Conservation (phyloP, 371 early-diverging fungal genomes). For the Catenaria anguillulae region DNA sequence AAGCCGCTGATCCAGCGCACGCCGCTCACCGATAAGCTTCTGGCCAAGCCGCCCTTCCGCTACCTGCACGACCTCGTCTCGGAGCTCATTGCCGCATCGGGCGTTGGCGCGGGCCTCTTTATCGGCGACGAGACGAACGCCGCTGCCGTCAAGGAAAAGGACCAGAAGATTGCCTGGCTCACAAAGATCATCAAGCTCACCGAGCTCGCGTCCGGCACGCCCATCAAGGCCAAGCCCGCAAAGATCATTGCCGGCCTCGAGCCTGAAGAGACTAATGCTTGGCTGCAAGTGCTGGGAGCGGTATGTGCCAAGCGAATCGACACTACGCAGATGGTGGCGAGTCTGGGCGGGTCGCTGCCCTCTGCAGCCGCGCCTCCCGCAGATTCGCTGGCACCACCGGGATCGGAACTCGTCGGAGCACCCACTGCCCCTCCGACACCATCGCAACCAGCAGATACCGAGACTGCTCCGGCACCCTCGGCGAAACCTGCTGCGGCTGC, state of each 20-base stretch:
- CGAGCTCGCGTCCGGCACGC: slow-evolving; percentile 15
- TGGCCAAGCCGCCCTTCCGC: slow-evolving; percentile 38
- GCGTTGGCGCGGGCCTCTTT: slow-evolving; percentile 25
- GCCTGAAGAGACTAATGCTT: slow-evolving; percentile 34
- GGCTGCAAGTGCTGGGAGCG: slow-evolving; percentile 26
- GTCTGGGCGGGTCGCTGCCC: not conserved
- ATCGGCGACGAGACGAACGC: slow-evolving; percentile 27
- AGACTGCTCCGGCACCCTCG: not conserved
- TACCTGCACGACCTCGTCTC: slow-evolving; percentile 36
- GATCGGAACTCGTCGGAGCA: too few species aligned
- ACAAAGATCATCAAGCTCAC: slow-evolving; percentile 25
- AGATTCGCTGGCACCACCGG: too few species aligned
- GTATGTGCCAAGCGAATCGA: not conserved
- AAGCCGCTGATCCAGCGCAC: slow-evolving; percentile 27
- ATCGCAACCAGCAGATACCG: too few species aligned
- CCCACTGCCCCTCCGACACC: too few species aligned
- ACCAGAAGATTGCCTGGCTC: slow-evolving; percentile 30
- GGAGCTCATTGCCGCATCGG: slow-evolving; percentile 23
- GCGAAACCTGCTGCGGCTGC: too few species aligned
- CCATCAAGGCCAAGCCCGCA: slow-evolving; percentile 24
- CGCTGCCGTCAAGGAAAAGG: slow-evolving; percentile 23
- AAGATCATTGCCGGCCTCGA: slow-evolving; percentile 40
- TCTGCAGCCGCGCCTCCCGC: not conserved
- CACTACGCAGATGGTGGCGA: not conserved
- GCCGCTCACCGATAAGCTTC: slow-evolving; percentile 33